Evolutionary conservation across 441 rosid species (phyloP), one percentile per base, ranked within the genome.

Genomic region (Geranium incanum): DNA sequence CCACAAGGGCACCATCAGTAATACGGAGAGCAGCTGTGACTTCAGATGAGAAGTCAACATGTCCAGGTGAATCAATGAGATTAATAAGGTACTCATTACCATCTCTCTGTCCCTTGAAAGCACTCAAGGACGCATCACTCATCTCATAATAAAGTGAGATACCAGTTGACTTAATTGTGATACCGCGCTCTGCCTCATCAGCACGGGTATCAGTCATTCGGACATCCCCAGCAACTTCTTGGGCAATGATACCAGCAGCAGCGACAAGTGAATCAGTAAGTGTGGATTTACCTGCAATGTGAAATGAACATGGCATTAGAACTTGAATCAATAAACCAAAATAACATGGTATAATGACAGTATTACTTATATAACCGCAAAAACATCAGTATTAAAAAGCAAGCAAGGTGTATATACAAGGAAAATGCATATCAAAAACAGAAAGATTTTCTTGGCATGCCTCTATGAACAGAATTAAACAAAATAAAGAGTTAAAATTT

Each of bases 1-100:
- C 94, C 69, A 90, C 95, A 43, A 91, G 87, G 3, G 95, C 95
- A 81, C 97, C 97, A 77, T 91, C 97, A 3, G 95, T 91, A 23
- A 91, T 91, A 69, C 95, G 92, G 15, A 89, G 91, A 5, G 97
- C 97, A 79, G 97, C 97, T 59, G 95, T 89, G 50, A 89, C 97
- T 78, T 91, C 95, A 69, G 95, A 89, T 0, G 95, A 89, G 68
- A 91, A 91, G 78, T 91, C 97, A 55, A 91, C 97, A 16, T 91
- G 97, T 59, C 93, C 93, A 48, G 97, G 97, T 0, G 95, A 91
- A 67, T 91, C 95, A 21, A 91, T 91, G 37, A 89, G 90, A 82
- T 91, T 91, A 84, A 91, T 91, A 6, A 91, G 86, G 70, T 91
- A 91, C 77, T 91, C 95, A 63, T 85, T 82, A n/a, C 93, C 93